Evolutionary conservation across 2,329 filamentous ascomycete genomes (phyloP).

Genomic region (Trichoderma harzianum): DNA sequence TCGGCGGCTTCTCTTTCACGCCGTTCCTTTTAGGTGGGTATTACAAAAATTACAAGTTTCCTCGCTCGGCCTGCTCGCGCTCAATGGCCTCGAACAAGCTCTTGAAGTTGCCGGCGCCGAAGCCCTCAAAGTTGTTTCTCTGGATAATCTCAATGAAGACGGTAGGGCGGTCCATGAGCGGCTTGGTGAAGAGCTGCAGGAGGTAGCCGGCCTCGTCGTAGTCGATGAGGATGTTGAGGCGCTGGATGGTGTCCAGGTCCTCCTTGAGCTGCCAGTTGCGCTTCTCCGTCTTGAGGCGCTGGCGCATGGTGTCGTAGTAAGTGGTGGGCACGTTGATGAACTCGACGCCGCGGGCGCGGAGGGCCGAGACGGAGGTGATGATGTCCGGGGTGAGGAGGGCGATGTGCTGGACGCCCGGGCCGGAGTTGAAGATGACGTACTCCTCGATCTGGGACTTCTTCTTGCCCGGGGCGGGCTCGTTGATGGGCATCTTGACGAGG

Average conservation of each 20-base stretch:
- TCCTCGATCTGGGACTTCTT: conserved; percentile 94
- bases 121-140: conserved; percentile 83
- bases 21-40: not conserved
- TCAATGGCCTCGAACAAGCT: conserved; percentile 93
- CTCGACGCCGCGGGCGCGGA: conserved; percentile 84
- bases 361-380: conserved; percentile 68
- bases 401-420: conserved; percentile 89
- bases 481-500: conserved; percentile 96
- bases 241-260: conserved; percentile 72
- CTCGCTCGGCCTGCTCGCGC: conserved; percentile 80
- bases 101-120: conserved; percentile 95
- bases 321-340: conserved; percentile 87
- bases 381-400: conserved; percentile 81
- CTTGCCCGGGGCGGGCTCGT: conserved; percentile 87
- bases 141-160: conserved; percentile 98
- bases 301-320: conserved; percentile 77
- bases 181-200: conserved; percentile 74
- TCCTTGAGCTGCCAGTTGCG: conserved; percentile 66
- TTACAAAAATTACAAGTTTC: conserved; percentile 61
- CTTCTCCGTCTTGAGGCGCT: conserved; percentile 64
- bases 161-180: conserved; percentile 88
- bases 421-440: conserved; percentile 85
- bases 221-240: conserved; percentile 85
- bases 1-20: not conserved
- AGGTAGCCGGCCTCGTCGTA: conserved; percentile 92